A percentile compares a stretch with the other conserved stretches of the same genome.
Evolutionary conservation across 768 basidiomycete genomes (phyloP).

Genomic region (Gelatoporia subvermispora): DNA sequence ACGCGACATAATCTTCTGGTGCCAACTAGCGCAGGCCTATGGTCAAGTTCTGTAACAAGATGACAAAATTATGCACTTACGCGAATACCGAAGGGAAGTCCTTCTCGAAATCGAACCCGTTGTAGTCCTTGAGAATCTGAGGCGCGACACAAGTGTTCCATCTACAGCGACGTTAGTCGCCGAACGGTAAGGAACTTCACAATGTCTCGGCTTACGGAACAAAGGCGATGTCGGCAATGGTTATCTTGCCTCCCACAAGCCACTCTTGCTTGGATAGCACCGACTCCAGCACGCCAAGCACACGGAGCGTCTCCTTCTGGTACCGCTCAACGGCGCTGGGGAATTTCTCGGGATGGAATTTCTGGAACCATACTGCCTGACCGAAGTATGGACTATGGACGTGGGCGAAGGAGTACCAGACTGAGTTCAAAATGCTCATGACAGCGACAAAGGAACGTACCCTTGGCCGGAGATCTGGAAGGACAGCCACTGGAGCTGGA

Average conservation of each 20-base stretch:
- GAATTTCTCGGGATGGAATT: constrained; percentile 22
- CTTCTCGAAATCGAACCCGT: constrained; percentile 8
- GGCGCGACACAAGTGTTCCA: constrained; percentile 15
- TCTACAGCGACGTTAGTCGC: not conserved
- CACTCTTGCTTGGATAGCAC: constrained; percentile 24
- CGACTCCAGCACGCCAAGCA: constrained; percentile 21
- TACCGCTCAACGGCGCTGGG: constrained; percentile 26
- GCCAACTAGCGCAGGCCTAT: constrained; percentile 20
- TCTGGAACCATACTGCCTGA: constrained; percentile 21
- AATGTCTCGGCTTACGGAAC: constrained; percentile 5
- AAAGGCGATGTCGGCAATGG: constrained; percentile 23
- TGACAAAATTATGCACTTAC: constrained; percentile 8
- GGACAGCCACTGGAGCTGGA: constrained; percentile 38
- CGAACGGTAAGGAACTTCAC: not conserved
- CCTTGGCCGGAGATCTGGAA: constrained; percentile 31
- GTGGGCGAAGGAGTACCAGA: not conserved
- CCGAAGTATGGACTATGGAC: constrained; percentile 20
- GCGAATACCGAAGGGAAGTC: constrained; percentile 9
- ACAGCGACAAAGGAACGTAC: not conserved
- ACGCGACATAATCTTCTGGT: constrained; percentile 14
- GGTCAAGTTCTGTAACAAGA: too few species aligned
- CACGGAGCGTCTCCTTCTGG: constrained; percentile 22
- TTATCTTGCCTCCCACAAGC: constrained; percentile 23
- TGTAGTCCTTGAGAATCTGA: constrained; percentile 4
- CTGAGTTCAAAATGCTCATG: not conserved